Conservation (phyloP, 176 grass and related monocot genomes). For the Oryza australiensis region DNA sequence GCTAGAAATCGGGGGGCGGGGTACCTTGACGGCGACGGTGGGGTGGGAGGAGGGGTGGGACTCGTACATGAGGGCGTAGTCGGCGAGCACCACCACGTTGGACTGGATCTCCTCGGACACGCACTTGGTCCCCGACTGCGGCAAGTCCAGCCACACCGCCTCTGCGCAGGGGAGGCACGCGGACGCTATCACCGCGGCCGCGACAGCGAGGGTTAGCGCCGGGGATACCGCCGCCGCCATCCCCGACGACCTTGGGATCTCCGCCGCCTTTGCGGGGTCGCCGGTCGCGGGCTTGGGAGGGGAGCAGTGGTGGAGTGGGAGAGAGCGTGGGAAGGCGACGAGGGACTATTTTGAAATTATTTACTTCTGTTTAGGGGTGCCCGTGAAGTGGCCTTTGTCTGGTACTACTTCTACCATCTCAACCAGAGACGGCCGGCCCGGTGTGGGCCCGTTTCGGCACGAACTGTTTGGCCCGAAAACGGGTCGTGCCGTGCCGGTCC, state of each 20-base stretch:
- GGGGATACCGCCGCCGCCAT: neutral
- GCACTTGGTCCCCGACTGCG: constrained; percentile 80
- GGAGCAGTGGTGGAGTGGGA: neutral
- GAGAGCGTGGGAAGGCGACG: neutral
- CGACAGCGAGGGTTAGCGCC: constrained; percentile 29
- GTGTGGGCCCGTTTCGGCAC: too few species aligned
- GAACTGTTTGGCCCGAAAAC: too few species aligned
- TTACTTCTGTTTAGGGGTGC: neutral
- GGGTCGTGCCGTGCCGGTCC: too few species aligned
- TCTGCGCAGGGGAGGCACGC: constrained; percentile 29
- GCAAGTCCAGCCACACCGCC: constrained; percentile 87
- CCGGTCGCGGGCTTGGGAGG: neutral
- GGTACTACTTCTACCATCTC: too few species aligned
- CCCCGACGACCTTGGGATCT: constrained; percentile 35
- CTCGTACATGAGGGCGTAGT: constrained; percentile 75
- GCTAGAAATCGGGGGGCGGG: neutral
- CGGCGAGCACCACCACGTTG: constrained; percentile 83
- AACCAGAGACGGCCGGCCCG: too few species aligned
- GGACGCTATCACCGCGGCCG: constrained; percentile 9
- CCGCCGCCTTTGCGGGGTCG: constrained; percentile 25
- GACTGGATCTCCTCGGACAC: constrained; percentile 96
- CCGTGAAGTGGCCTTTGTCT: neutral
- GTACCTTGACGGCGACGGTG: constrained; percentile 71
- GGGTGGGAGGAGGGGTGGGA: constrained; percentile 52
- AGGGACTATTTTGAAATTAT: neutral